Base-by-base conservation (phyloP, 169 alveolate genomes). In the Eimeria acervulina region DNA sequence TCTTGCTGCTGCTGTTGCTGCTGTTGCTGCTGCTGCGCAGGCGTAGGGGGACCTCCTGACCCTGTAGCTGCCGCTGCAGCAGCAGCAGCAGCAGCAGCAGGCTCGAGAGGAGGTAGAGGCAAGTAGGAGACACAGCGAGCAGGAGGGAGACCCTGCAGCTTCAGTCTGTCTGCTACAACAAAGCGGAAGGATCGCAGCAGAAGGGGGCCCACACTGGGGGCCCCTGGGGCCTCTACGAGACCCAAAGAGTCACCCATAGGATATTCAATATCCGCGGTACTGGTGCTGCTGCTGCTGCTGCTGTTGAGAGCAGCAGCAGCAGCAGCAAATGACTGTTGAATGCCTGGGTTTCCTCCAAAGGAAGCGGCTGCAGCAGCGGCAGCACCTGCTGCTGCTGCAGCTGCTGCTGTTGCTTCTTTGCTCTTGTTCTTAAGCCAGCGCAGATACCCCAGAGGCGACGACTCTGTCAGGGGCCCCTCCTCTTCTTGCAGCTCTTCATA, bases 401-500 rank as follows among this genome's bases (percentile, higher is more conserved):
- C 87, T 31, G 55, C 95, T 10, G 74, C 88, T 36, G 83, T 13
- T 2, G 89, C 76, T 28, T 66, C 74, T 13, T 33, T 38, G 52
- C n/a, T 72, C 38, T 28, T 55, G 66, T n/a, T 74, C 52, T 70
- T 40, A 23, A 90, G 74, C 95, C 88, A 68, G 44, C 36, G 61
- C 42, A 90, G 88, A 5, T 66, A 90, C 26, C 88, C 87, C 0
- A 66, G 52, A 21, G 95, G 95, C 26, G 76, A 68, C 17, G 74
- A 26, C 74, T 26, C 44, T 2, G 78, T 59, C 28, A 59, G 90
- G 40, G 51, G 59, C 87, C 84, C 59, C 44, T 90, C 95, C 5
- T 42, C 47, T 36, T 90, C 90, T 31, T 78, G 89, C 89, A 78
- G 89, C 80, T 90, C 95, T 19, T 26, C 95, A 63, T 36, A 52